phyloP scores from a whole-genome alignment of 805 yeast species.

The Starmerella ratchasimensis region DNA sequence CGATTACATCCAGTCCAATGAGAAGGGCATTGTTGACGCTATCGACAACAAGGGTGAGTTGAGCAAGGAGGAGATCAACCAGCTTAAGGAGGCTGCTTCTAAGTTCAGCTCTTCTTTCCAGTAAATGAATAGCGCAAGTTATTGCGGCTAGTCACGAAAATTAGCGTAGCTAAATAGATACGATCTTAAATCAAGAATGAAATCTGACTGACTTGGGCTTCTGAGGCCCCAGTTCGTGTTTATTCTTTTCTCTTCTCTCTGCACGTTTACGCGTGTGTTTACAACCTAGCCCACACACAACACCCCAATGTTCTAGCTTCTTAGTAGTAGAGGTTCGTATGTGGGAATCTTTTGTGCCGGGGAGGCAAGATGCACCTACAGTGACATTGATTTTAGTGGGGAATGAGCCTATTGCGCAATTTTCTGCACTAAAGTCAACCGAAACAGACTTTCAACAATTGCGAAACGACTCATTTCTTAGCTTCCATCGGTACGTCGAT shows the following conservation, averaged over 20 bases:
- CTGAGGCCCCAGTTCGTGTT: too few relatives aligned
- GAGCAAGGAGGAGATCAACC: conserved; percentile 70
- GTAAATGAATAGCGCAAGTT: conserved; percentile 3
- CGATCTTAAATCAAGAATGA: conserved; percentile 5
- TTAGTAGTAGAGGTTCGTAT: too few relatives aligned
- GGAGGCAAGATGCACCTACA: not conserved
- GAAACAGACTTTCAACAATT: not conserved
- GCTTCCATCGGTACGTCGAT: conserved; percentile 1
- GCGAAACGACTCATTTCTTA: not conserved
- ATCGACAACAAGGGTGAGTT: conserved; percentile 84
- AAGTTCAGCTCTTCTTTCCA: conserved; percentile 81
- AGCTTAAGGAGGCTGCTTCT: conserved; percentile 84
- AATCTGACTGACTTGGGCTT: too few relatives aligned
- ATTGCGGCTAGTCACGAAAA: conserved; percentile 1
- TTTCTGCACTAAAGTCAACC: too few relatives aligned
- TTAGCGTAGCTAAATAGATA: conserved; percentile 8
- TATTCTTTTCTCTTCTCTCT: too few relatives aligned
- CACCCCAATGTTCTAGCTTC: too few relatives aligned
- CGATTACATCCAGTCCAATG: conserved; percentile 83
- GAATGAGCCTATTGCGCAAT: not conserved
- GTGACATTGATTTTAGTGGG: conserved; percentile 1
- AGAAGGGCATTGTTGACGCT: conserved; percentile 66
- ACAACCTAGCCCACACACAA: too few relatives aligned
- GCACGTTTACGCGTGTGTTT: too few relatives aligned
- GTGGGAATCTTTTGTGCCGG: conserved; percentile 1